Evolutionary conservation across 305 asterid genomes (phyloP).

Genomic region (Plantago coronopus): DNA sequence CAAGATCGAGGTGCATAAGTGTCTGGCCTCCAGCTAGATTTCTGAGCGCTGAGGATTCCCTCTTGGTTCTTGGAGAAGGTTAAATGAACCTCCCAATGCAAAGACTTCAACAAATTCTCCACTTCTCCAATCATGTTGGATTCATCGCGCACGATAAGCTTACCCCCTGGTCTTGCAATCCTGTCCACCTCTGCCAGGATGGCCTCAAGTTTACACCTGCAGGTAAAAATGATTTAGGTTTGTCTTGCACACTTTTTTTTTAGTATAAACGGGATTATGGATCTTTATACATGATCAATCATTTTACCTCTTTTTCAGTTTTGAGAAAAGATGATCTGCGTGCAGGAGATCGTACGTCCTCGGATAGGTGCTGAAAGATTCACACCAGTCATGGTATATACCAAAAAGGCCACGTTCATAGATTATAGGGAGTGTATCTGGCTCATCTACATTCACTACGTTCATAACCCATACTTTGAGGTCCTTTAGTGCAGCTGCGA

Average conservation of each 20-base stretch:
- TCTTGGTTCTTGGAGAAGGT: conserved; percentile 52
- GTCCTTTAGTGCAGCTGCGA: conserved; percentile 87
- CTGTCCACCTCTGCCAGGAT: conserved; percentile 75
- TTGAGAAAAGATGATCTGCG: conserved; percentile 87
- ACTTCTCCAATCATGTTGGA: conserved; percentile 48
- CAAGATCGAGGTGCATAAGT: conserved; percentile 38
- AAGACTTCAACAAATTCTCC: conserved; percentile 59
- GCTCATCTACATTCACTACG: conserved; percentile 72
- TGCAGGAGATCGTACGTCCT: conserved; percentile 83
- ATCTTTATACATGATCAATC: neutral
- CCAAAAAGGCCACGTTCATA: conserved; percentile 87
- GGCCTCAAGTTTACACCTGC: conserved; percentile 60
- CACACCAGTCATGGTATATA: conserved; percentile 93
- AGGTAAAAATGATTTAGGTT: conserved; percentile 11
- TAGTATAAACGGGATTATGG: neutral
- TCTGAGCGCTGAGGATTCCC: conserved; percentile 67
- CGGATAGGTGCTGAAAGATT: conserved; percentile 91
- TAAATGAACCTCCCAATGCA: conserved; percentile 69
- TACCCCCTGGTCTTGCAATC: conserved; percentile 75
- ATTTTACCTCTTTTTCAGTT: conserved; percentile 55
- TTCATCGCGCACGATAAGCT: conserved; percentile 62
- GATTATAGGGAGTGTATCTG: conserved; percentile 89
- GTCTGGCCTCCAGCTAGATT: conserved; percentile 67
- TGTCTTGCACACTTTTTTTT: no score
- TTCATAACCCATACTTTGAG: conserved; percentile 83